Evolutionary conservation across 2,329 filamentous ascomycete species (phyloP).

Genomic region (Penicillium sp.): DNA sequence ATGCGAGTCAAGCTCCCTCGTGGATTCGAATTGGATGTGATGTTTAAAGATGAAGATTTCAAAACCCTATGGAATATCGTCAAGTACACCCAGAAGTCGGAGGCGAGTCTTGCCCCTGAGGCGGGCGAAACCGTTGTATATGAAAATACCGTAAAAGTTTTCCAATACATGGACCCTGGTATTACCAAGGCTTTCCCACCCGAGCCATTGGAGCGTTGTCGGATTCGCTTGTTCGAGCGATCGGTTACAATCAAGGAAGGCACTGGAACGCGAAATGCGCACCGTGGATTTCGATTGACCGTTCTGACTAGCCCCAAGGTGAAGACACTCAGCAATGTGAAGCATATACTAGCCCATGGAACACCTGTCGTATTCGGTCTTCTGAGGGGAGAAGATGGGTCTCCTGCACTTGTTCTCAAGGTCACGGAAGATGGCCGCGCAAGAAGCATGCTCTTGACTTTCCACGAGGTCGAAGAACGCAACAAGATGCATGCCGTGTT

Average conservation of each 20-base stretch:
- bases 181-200: constrained; percentile 73
- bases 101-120: constrained; percentile 66
- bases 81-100: constrained; percentile 77
- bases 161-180: constrained; percentile 77
- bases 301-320: constrained; percentile 75
- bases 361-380: constrained; percentile 76
- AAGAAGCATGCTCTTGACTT: constrained; percentile 74
- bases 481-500: constrained; percentile 70
- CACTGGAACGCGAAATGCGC: constrained; percentile 68
- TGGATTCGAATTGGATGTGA: constrained; percentile 70
- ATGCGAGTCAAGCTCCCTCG: constrained; percentile 71
- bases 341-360: constrained; percentile 65
- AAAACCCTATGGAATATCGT: constrained; percentile 78
- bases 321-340: constrained; percentile 74
- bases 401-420: constrained; percentile 68
- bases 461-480: constrained; percentile 70
- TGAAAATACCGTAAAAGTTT: constrained; percentile 66
- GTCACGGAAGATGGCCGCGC: constrained; percentile 65
- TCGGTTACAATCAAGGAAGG: constrained; percentile 67
- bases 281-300: constrained; percentile 76
- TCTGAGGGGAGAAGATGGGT: constrained; percentile 67
- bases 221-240: constrained; percentile 73
- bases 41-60: constrained; percentile 75
- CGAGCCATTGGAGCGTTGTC: constrained; percentile 70
- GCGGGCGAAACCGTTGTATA: constrained; percentile 70